Evolutionary conservation across 768 basidiomycete species (phyloP).

Genomic region (Rhodotorula paludigena): DNA sequence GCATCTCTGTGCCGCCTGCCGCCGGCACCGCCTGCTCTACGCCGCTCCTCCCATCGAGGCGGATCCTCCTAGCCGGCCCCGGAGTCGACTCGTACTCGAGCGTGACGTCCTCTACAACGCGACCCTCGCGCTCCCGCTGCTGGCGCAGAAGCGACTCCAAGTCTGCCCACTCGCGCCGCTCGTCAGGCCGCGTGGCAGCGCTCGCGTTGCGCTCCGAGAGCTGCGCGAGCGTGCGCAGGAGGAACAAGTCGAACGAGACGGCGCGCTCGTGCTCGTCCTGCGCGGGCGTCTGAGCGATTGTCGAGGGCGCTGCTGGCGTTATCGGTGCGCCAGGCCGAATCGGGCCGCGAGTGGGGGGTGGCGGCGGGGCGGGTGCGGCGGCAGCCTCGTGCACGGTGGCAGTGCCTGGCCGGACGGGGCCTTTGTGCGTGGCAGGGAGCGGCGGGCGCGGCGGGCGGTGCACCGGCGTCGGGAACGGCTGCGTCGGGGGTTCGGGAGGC

Average conservation of each 20-base stretch:
- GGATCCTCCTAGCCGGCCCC: slow-evolving; percentile 43
- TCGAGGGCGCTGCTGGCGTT: neutral
- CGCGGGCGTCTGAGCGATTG: neutral
- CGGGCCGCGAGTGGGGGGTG: neutral
- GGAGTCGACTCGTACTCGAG: slow-evolving; percentile 58
- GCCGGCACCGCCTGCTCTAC: slow-evolving; percentile 7
- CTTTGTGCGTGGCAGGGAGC: neutral
- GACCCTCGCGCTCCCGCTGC: neutral
- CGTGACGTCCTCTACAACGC: slow-evolving; percentile 39
- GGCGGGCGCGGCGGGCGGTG: neutral
- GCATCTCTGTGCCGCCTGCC: slow-evolving; percentile 39
- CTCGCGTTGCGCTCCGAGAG: neutral
- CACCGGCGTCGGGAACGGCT: too few species aligned
- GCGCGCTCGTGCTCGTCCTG: neutral
- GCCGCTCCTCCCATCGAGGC: slow-evolving; percentile 36
- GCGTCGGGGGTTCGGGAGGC: neutral
- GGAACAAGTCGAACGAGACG: slow-evolving; percentile 8
- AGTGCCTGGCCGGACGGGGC: neutral
- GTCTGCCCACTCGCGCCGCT: neutral
- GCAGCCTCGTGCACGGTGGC: neutral
- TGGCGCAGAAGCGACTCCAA: neutral
- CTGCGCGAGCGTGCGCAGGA: slow-evolving; percentile 9
- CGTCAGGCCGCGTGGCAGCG: neutral
- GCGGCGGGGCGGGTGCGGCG: neutral
- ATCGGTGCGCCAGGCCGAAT: neutral